Conservation (phyloP, 202 grass and related monocot genomes). For the Elaeis oleifera region DNA sequence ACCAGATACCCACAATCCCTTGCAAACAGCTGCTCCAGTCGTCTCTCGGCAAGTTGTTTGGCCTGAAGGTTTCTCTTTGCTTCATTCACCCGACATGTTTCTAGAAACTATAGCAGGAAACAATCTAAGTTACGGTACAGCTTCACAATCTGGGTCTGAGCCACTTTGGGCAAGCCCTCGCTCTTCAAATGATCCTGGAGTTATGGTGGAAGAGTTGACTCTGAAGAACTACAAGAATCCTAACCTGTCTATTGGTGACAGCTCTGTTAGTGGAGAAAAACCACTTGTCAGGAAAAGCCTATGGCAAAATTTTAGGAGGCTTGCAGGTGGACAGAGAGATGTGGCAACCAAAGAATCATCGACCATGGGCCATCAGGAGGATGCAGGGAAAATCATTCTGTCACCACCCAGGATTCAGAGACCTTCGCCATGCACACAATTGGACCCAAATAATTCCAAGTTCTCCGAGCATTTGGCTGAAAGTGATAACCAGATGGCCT, state of each 20-base stretch:
- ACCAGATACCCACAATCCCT: slow-evolving; percentile 13
- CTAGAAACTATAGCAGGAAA: slow-evolving; percentile 23
- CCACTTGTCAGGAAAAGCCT: slow-evolving; percentile 39
- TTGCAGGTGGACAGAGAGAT: slow-evolving; percentile 32
- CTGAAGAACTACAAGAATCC: slow-evolving; percentile 50
- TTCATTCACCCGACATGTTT: slow-evolving; percentile 32
- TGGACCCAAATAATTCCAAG: slow-evolving; percentile 7
- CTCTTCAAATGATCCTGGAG: slow-evolving; percentile 24
- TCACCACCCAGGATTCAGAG: slow-evolving; percentile 24
- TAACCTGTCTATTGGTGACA: slow-evolving; percentile 36
- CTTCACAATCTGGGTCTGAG: slow-evolving; percentile 30
- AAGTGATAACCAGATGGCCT: slow-evolving; percentile 22
- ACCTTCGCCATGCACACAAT: slow-evolving; percentile 10
- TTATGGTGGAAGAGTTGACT: slow-evolving; percentile 87
- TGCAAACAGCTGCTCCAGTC: slow-evolving; percentile 41
- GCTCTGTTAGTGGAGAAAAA: slow-evolving; percentile 46
- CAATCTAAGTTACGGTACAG: slow-evolving; percentile 7
- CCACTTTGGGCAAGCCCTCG: slow-evolving; percentile 27
- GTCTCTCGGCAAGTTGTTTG: slow-evolving; percentile 37
- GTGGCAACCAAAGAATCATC: slow-evolving; percentile 22
- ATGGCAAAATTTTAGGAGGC: slow-evolving; percentile 65
- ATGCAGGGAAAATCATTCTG: slow-evolving; percentile 27
- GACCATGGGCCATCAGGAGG: slow-evolving; percentile 9
- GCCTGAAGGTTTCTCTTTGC: slow-evolving; percentile 63
- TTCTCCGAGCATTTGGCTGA: slow-evolving; percentile 20